These are phyloP conservation scores for Ceratocystis destructans DNA, from an alignment of 2,329 filamentous ascomycete species.

Conservation along the genomic window DNA sequence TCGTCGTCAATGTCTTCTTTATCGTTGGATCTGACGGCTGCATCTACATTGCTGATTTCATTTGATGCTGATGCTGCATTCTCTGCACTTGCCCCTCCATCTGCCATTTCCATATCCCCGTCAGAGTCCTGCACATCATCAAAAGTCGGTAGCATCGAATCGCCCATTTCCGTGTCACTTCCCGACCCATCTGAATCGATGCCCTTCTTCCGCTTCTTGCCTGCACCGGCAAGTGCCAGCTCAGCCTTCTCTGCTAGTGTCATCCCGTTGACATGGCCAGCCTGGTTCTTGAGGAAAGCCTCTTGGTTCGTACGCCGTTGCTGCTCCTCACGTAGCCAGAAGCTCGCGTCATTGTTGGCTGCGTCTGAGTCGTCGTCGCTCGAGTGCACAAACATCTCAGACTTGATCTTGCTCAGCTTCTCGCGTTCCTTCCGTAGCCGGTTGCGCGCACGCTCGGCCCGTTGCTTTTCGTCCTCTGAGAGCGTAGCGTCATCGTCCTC, in stretches of 20 bases:
- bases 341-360: slow-evolving; percentile 53
- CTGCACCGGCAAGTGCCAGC: not conserved
- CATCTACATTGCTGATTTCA: too few relatives aligned
- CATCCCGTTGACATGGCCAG: not conserved
- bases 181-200: slow-evolving; percentile 8
- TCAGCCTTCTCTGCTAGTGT: not conserved
- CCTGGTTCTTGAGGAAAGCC: slow-evolving; percentile 10
- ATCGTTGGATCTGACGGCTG: too few relatives aligned
- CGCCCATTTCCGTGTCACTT: slow-evolving; percentile 15
- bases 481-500: slow-evolving; percentile 30
- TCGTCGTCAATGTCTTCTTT: not conserved
- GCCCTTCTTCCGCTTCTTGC: slow-evolving; percentile 15
- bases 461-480: slow-evolving; percentile 37
- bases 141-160: slow-evolving; percentile 13
- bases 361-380: slow-evolving; percentile 84
- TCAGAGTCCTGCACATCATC: not conserved
- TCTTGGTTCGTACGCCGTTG: slow-evolving; percentile 20
- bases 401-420: slow-evolving; percentile 70
- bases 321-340: slow-evolving; percentile 64
- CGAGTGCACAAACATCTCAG: slow-evolving; percentile 62
- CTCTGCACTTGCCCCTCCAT: not conserved
- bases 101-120: slow-evolving; percentile 4
- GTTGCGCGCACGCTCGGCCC: slow-evolving; percentile 47
- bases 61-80: not conserved
- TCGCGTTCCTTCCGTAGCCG: slow-evolving; percentile 58